phyloP scores from a whole-genome alignment of 371 early-diverging fungal species.

The Lichtheimia ramosa region DNA sequence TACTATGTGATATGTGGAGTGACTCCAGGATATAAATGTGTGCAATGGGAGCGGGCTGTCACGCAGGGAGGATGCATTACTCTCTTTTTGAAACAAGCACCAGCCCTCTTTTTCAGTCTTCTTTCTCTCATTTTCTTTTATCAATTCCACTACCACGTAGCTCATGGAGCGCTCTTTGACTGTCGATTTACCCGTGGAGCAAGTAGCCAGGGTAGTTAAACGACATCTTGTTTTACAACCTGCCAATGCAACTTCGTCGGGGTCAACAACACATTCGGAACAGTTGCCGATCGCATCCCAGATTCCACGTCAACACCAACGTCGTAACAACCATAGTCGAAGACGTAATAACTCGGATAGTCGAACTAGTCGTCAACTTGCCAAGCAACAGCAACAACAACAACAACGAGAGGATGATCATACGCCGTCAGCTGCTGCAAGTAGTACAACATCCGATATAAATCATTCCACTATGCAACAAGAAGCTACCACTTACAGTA shows the following conservation, averaged over 20 bases:
- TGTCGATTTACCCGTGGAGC: constrained; percentile 66
- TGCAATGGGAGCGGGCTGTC: too few species aligned
- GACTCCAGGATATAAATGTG: too few species aligned
- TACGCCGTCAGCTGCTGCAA: background rate
- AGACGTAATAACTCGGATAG: background rate
- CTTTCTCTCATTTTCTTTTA: background rate
- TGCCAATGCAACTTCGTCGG: constrained; percentile 12
- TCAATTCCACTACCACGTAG: background rate
- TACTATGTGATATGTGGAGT: too few species aligned
- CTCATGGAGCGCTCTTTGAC: constrained; percentile 45
- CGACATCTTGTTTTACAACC: constrained; percentile 68
- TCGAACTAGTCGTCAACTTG: constrained; percentile 13
- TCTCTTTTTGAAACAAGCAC: too few species aligned
- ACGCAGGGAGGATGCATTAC: too few species aligned
- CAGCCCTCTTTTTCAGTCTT: too few species aligned
- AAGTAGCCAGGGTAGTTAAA: constrained; percentile 71
- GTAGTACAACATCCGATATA: background rate
- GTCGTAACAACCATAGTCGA: background rate
- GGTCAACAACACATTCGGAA: background rate
- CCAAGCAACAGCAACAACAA: constrained; percentile 14
- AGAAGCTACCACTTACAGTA: background rate
- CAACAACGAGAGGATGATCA: background rate
- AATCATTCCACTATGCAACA: background rate
- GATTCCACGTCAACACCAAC: constrained; percentile 7
- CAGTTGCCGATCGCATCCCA: constrained; percentile 1